A percentile compares a stretch with the other conserved stretches of the same genome.
These are phyloP conservation scores for Solanum habrochaites DNA, from an alignment of 257 asterid genomes.

Conservation along the genomic window DNA sequence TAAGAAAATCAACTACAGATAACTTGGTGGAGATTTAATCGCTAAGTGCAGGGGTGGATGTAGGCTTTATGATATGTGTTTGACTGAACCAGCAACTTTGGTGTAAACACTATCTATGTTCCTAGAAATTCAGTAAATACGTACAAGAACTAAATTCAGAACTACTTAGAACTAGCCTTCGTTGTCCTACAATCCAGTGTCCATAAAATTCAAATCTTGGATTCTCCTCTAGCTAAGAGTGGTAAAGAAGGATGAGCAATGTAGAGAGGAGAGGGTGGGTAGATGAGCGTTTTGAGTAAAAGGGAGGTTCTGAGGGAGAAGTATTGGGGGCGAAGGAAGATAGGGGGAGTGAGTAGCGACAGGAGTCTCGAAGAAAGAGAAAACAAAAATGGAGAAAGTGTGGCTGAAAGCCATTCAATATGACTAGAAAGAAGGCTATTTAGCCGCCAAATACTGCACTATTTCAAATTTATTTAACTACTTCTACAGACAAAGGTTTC, in stretches of 20 bases:
- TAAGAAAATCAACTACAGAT: not conserved
- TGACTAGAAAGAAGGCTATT: not conserved
- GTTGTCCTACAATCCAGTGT: not conserved
- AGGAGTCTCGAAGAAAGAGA: too few species aligned
- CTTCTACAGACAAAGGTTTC: not conserved
- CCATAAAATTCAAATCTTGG: not conserved
- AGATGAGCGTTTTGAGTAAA: too few species aligned
- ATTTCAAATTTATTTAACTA: not conserved
- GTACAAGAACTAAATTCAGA: not conserved
- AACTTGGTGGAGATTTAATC: not conserved
- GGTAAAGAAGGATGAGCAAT: too few species aligned
- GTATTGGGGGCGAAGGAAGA: too few species aligned
- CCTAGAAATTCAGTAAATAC: not conserved
- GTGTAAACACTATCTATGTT: not conserved
- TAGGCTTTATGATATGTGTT: not conserved
- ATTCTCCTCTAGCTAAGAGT: not conserved
- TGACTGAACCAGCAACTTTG: not conserved
- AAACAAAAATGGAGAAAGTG: too few species aligned
- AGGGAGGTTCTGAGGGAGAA: too few species aligned
- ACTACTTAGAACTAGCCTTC: not conserved
- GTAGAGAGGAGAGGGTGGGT: too few species aligned
- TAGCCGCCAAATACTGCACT: not conserved
- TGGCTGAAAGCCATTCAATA: not conserved
- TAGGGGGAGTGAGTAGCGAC: too few species aligned
- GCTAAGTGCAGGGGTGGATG: not conserved